Evolutionary conservation across 352 stramenopile species (phyloP).

Genomic region (Phytopythium kandeliae): DNA sequence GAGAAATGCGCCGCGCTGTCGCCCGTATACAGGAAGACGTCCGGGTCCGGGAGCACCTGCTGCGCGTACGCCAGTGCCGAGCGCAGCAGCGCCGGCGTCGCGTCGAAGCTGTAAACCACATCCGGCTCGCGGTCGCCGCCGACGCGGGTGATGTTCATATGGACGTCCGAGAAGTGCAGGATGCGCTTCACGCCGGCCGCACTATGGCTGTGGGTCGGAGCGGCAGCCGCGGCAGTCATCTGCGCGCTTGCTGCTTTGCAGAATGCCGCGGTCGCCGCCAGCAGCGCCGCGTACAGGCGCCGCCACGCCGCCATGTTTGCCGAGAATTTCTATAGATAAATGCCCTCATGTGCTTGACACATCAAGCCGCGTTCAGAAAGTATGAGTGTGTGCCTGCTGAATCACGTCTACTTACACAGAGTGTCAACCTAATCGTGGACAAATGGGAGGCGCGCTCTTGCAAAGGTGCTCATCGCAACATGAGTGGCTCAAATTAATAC

Average conservation of each 20-base stretch:
- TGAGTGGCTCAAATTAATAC: slow-evolving; percentile 5
- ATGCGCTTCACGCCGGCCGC: slow-evolving; percentile 17
- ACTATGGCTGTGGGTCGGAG: too few relatives aligned
- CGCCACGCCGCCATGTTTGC: background rate
- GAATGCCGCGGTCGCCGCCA: background rate
- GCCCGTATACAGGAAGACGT: slow-evolving; percentile 65
- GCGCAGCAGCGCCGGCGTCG: slow-evolving; percentile 20
- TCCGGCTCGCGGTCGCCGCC: slow-evolving; percentile 16
- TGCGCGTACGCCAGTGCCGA: slow-evolving; percentile 46
- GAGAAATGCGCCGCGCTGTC: slow-evolving; percentile 43
- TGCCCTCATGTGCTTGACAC: too few relatives aligned
- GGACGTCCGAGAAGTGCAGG: slow-evolving; percentile 65
- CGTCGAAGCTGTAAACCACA: slow-evolving; percentile 25
- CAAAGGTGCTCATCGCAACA: background rate
- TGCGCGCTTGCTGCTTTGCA: background rate
- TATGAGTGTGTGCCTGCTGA: background rate
- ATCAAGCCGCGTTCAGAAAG: background rate
- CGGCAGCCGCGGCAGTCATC: background rate
- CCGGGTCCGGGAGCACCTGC: slow-evolving; percentile 33
- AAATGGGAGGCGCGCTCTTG: background rate
- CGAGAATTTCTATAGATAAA: background rate
- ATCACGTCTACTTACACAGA: too few relatives aligned
- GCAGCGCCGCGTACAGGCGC: slow-evolving; percentile 4
- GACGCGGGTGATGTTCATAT: slow-evolving; percentile 40
- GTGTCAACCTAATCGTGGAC: background rate